phyloP scores from a whole-genome alignment of 2,329 filamentous ascomycete genomes.

The Phyllosticta ampelicida region DNA sequence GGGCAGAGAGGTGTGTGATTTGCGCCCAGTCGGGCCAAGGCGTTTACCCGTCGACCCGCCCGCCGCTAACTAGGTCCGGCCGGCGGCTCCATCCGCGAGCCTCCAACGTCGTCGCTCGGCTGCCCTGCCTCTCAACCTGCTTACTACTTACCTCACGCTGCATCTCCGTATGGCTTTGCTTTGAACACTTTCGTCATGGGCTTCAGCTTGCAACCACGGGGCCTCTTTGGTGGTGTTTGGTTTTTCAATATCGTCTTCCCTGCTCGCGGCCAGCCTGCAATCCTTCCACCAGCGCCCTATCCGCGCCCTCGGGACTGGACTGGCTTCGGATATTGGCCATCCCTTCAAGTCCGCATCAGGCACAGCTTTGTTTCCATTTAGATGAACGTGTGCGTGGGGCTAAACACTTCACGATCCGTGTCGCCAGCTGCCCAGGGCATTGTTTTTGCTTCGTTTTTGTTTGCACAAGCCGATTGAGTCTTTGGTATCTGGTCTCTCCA shows the following conservation, averaged over 20 bases:
- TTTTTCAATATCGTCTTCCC: too few species aligned
- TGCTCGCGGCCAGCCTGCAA: too few species aligned
- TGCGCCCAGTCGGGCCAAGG: background rate
- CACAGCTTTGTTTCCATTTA: background rate
- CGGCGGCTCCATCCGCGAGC: too few species aligned
- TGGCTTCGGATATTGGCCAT: background rate
- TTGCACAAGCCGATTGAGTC: background rate
- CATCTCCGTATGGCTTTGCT: background rate
- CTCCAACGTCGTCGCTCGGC: background rate
- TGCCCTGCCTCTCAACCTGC: background rate
- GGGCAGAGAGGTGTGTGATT: background rate
- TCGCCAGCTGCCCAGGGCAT: too few species aligned
- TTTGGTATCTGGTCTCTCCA: background rate
- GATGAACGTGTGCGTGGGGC: too few species aligned
- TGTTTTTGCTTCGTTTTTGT: background rate
- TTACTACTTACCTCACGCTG: background rate
- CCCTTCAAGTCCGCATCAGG: background rate
- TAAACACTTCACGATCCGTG: background rate
- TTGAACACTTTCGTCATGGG: background rate
- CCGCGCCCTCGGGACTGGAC: background rate
- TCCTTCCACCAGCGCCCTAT: background rate
- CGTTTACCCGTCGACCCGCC: background rate
- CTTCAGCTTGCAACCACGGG: background rate
- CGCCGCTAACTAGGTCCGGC: background rate
- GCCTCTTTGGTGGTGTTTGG: background rate